These are phyloP conservation scores for Luzula sylvatica DNA, from an alignment of 176 grass and related monocot genomes.

Conservation along the genomic window DNA sequence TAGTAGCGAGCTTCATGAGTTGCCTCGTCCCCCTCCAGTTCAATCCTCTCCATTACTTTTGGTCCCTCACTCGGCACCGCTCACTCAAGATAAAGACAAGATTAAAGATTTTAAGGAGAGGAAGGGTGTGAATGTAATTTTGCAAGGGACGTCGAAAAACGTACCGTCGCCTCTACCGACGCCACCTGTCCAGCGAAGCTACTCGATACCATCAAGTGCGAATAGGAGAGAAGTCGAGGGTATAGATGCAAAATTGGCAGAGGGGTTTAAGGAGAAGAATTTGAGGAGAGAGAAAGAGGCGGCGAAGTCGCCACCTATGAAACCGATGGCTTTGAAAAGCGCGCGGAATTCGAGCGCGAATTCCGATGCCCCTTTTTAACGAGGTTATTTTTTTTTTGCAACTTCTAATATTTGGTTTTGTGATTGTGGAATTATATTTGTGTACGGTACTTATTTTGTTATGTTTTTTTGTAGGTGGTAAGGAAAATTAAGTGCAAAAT, in stretches of 20 bases:
- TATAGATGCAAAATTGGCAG: slow-evolving; percentile 7
- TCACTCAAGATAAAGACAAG: slow-evolving; percentile 51
- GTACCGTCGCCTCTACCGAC: slow-evolving; percentile 70
- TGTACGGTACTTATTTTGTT: too few relatives aligned
- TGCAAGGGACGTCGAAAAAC: slow-evolving; percentile 27
- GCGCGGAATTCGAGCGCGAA: slow-evolving; percentile 27
- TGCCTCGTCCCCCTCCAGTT: slow-evolving; percentile 66
- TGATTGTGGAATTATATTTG: background rate
- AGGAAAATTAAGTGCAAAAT: slow-evolving; percentile 19
- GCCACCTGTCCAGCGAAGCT: slow-evolving; percentile 69
- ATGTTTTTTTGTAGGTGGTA: slow-evolving; percentile 8
- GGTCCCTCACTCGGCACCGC: slow-evolving; percentile 68
- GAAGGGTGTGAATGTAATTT: slow-evolving; percentile 24
- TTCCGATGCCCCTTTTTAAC: slow-evolving; percentile 25
- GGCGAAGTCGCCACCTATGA: slow-evolving; percentile 49
- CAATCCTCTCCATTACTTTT: slow-evolving; percentile 35
- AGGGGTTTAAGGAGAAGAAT: slow-evolving; percentile 14
- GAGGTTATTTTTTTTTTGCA: background rate
- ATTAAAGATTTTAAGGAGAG: slow-evolving; percentile 22
- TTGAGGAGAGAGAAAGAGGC: slow-evolving; percentile 1
- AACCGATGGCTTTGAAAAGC: slow-evolving; percentile 38
- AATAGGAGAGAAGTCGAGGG: slow-evolving; percentile 13
- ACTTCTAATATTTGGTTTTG: background rate
- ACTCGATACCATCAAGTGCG: slow-evolving; percentile 70
- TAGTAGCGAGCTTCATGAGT: slow-evolving; percentile 90